Evolutionary conservation across 202 grass and related monocot species (phyloP).

Genomic region (Sporobolus alterniflorus): DNA sequence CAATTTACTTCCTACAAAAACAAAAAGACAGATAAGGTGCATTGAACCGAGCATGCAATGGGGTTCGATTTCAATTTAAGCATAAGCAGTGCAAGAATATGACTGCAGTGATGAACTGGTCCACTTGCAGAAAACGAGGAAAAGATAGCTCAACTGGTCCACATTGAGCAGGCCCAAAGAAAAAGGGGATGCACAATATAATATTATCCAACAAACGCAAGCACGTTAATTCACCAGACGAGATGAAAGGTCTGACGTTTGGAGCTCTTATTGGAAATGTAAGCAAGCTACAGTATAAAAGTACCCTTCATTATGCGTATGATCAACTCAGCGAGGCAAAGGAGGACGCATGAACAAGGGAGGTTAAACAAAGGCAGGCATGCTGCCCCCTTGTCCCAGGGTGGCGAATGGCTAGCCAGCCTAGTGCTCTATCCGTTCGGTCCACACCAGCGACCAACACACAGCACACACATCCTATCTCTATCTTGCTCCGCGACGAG

Average conservation of each 20-base stretch:
- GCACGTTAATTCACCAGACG: constrained; percentile 4
- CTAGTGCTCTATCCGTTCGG: constrained; percentile 57
- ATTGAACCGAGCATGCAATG: no score
- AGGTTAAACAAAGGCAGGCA: constrained; percentile 41
- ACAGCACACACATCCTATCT: constrained; percentile 31
- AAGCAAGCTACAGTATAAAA: constrained; percentile 25
- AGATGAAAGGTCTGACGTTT: constrained; percentile 34
- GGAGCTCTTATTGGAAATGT: background rate
- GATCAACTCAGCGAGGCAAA: constrained; percentile 53
- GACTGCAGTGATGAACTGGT: constrained; percentile 1
- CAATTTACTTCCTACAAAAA: no score
- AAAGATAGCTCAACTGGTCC: constrained; percentile 24
- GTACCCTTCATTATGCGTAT: constrained; percentile 20
- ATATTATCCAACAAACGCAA: constrained; percentile 27
- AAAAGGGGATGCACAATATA: constrained; percentile 27
- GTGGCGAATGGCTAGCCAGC: constrained; percentile 38
- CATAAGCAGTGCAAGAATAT: constrained; percentile 3
- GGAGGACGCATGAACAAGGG: constrained; percentile 16
- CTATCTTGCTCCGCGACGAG: constrained; percentile 2
- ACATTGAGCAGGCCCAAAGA: constrained; percentile 25
- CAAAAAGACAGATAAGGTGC: background rate
- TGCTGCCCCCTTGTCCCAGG: constrained; percentile 27
- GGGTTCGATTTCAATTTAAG: background rate
- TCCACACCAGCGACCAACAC: constrained; percentile 54
- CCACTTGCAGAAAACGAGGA: constrained; percentile 18